Base-by-base conservation (phyloP, 1,284 basidiomycete genomes). In the Moniliophthora roreri region DNA sequence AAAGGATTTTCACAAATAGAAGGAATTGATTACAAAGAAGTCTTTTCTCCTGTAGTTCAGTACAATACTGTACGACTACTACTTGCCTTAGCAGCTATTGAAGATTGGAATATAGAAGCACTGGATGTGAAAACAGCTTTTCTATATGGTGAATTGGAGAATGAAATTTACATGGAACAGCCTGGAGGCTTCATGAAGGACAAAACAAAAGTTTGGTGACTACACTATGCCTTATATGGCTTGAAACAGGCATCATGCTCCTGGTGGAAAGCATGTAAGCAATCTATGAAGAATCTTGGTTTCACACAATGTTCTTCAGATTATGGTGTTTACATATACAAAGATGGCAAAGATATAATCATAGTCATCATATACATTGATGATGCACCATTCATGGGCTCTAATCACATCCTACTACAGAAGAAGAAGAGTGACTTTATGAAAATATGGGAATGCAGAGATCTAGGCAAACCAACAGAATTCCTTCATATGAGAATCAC, bases 101-200 rank as follows among this genome's bases (percentile, higher is more conserved):
- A 67, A 21, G 59, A 68, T 36, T 68, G 65, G 57, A 52, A 68
- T 16, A 55, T 76, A 11, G 54, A 67, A 18, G 66, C 64, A 15
- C 52, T 74, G 7, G 72, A 79, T 57, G 63, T 76, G 3, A 63
- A 66, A 40, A 64, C 62, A 1, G 71, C 73, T 1, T 77, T 69
- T 55, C 63, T 74, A 0, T 68, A 75, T 63, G 66, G 71, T 2
- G 50, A 62, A 16, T 59, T 74, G 1, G 61, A 70, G 6, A 65
- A 71, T 40, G 68, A 72, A 44, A 62, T 73, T 9, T 73, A 71
- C 50, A 71, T 71, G 68, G 51, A 63, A 37, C 67, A 66, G 57
- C 69, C 69, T 1, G 55, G 66, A 47, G 65, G 66, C 1, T 73
- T 70, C 37, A 11, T 48, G 28, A 45, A 46, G 0, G 36, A 54